Percentiles rank a stretch among this genome's conserved stretches.
phyloP scores from a whole-genome alignment of 2,329 filamentous ascomycete species.

The Ophiostoma ulmi region DNA sequence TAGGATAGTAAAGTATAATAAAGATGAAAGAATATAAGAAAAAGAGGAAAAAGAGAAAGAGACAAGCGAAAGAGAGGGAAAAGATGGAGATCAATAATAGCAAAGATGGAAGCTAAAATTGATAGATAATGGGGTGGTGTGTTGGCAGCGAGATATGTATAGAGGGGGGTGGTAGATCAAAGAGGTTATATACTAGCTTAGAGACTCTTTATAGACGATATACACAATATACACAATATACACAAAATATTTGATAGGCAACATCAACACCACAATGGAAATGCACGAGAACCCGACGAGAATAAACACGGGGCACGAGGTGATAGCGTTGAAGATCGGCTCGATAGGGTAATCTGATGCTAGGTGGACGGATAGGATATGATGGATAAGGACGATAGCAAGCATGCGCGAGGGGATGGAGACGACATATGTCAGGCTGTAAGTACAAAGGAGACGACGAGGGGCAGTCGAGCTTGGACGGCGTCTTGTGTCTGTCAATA shows the following conservation, averaged over 20 bases:
- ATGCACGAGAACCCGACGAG: neutral
- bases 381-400: neutral
- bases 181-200: neutral
- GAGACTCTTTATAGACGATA: neutral
- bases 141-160: neutral
- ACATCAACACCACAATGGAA: too few relatives aligned
- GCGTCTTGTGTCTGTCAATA: neutral
- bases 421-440: neutral
- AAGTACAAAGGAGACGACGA: neutral
- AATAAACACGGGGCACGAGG: neutral
- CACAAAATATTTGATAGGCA: neutral
- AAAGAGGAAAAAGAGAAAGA: neutral
- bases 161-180: neutral
- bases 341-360: conserved; percentile 1
- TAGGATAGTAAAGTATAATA: neutral
- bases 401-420: neutral
- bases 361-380: neutral
- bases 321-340: conserved; percentile 6
- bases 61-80: neutral
- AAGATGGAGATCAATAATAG: neutral
- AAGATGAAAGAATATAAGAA: neutral
- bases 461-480: neutral
- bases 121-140: neutral
- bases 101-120: neutral
- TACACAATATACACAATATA: neutral